phyloP scores from a whole-genome alignment of 148 eudicot genomes.

The Dysphania ambrosioides region DNA sequence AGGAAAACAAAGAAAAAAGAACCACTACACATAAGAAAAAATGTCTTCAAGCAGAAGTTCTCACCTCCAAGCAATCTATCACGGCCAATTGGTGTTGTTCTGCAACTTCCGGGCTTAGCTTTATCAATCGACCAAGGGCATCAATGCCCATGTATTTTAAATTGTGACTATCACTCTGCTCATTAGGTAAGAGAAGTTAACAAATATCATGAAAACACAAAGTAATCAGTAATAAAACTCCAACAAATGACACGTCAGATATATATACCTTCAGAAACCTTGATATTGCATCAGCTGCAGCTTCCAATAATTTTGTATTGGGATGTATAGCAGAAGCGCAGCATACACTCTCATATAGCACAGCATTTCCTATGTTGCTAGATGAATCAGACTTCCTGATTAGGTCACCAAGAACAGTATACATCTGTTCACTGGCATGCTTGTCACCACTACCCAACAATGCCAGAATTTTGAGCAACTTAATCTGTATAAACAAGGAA shows the following conservation, averaged over 20 bases:
- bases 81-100: constrained; percentile 98
- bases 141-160: constrained; percentile 97
- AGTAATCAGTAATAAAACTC: neutral
- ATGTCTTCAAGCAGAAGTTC: constrained; percentile 10
- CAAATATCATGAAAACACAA: neutral
- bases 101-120: constrained; percentile 88
- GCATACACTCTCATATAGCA: constrained; percentile 88
- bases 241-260: neutral
- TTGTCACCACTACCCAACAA: constrained; percentile 90
- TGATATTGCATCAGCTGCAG: constrained; percentile 88
- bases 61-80: constrained; percentile 97
- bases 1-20: neutral
- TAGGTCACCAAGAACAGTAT: constrained; percentile 83
- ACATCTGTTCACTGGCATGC: constrained; percentile 90
- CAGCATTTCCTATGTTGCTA: constrained; percentile 93
- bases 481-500: constrained; percentile 54
- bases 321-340: constrained; percentile 81
- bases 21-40: neutral
- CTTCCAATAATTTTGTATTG: constrained; percentile 67
- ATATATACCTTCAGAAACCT: constrained; percentile 79
- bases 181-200: constrained; percentile 21
- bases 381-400: constrained; percentile 77
- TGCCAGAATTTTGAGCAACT: constrained; percentile 86
- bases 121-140: constrained; percentile 86
- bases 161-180: constrained; percentile 96